Conservation (phyloP, 306 rosid genomes). For the Ochetophila trinervis region DNA sequence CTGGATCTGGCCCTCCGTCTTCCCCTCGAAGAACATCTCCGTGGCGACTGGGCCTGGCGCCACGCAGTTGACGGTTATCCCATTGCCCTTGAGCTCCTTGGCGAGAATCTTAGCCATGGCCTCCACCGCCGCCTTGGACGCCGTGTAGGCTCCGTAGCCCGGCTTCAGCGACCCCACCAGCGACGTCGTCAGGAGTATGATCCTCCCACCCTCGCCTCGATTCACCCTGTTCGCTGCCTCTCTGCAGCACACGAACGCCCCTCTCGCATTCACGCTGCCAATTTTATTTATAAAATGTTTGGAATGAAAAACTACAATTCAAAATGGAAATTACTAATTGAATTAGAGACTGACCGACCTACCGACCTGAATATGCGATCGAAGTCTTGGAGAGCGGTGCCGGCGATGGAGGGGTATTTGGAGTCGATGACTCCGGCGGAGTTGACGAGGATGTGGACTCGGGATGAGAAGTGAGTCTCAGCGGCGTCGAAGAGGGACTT, state of each 20-base stretch:
- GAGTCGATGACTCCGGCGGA: constrained; percentile 40
- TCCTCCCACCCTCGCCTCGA: constrained; percentile 61
- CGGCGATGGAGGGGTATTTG: constrained; percentile 29
- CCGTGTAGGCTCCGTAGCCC: constrained; percentile 30
- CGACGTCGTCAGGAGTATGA: constrained; percentile 41
- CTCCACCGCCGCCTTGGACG: constrained; percentile 67
- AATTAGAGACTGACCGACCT: not conserved
- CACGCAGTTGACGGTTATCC: constrained; percentile 51
- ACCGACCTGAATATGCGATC: constrained; percentile 27
- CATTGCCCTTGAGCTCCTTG: constrained; percentile 52
- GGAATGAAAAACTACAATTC: not conserved
- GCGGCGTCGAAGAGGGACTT: constrained; percentile 52
- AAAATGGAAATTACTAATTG: not conserved
- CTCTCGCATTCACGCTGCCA: constrained; percentile 41
- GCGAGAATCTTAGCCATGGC: constrained; percentile 48
- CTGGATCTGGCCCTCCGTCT: constrained; percentile 34
- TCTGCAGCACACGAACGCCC: constrained; percentile 42
- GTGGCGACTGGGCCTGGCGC: constrained; percentile 61
- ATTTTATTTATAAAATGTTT: too few species aligned
- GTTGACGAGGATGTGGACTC: constrained; percentile 46
- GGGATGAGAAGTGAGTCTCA: constrained; percentile 36
- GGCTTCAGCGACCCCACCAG: constrained; percentile 32
- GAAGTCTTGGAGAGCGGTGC: constrained; percentile 36
- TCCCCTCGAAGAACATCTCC: constrained; percentile 42
- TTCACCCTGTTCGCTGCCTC: constrained; percentile 49